Evolutionary conservation across 176 grass and related monocot genomes (phyloP).

Genomic region (Paspalum vaginatum): DNA sequence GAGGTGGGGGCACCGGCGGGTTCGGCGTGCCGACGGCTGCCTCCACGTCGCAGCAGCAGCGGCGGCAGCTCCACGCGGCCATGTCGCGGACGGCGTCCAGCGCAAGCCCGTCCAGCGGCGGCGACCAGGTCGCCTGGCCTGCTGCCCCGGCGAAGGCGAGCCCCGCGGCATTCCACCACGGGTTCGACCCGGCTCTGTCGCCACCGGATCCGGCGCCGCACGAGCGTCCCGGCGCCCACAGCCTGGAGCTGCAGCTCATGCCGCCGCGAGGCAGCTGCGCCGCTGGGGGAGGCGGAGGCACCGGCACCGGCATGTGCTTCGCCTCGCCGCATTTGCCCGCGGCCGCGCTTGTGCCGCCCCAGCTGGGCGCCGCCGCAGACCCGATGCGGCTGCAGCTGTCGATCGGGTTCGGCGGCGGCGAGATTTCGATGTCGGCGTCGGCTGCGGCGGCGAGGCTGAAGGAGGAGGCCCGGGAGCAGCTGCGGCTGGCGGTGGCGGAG

Average conservation of each 20-base stretch:
- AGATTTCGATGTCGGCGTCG: neutral
- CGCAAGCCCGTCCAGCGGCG: conserved; percentile 54
- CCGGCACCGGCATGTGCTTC: neutral
- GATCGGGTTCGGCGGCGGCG: conserved; percentile 44
- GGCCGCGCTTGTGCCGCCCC: neutral
- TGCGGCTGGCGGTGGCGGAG: conserved; percentile 56
- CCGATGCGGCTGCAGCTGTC: conserved; percentile 61
- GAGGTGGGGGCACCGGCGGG: neutral
- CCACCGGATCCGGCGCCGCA: conserved; percentile 3
- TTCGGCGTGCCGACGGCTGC: neutral
- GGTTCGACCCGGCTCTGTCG: neutral
- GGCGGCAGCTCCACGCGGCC: neutral
- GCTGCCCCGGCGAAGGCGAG: conserved; percentile 22
- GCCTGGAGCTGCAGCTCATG: conserved; percentile 77
- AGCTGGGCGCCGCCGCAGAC: conserved; percentile 2
- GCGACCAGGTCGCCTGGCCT: conserved; percentile 43
- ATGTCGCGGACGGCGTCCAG: conserved; percentile 54
- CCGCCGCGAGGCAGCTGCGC: conserved; percentile 44
- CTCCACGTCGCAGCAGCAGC: conserved; percentile 29
- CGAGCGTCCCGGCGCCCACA: conserved; percentile 22
- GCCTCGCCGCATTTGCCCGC: conserved; percentile 7
- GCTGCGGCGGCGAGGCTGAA: conserved; percentile 30
- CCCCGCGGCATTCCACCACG: conserved; percentile 27
- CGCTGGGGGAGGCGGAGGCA: neutral
- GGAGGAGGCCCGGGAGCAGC: conserved; percentile 49